Evolutionary conservation across 2,329 filamentous ascomycete genomes (phyloP).

Genomic region (Zarea fungicola): DNA sequence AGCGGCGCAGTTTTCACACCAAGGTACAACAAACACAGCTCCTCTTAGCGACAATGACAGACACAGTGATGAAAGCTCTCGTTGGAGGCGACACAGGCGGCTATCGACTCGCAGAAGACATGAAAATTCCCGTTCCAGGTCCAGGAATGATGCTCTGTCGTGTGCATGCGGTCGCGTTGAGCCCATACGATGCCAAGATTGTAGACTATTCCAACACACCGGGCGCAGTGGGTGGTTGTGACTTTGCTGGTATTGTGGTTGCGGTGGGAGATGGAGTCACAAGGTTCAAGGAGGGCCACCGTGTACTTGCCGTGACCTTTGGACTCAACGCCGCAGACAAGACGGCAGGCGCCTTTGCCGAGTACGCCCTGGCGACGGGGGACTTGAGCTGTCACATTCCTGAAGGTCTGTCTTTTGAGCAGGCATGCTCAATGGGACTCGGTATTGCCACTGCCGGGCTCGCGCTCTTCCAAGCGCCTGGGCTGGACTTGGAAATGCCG

Average conservation of each 20-base stretch:
- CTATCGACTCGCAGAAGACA: neutral
- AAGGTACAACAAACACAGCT: too few species aligned
- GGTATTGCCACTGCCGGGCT: neutral
- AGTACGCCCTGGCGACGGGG: neutral
- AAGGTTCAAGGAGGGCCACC: neutral
- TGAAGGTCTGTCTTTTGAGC: neutral
- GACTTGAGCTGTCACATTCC: constrained; percentile 3
- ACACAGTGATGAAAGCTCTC: neutral
- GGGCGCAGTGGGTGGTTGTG: neutral
- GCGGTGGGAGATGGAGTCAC: neutral
- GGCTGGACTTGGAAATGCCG: neutral
- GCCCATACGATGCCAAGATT: constrained; percentile 5
- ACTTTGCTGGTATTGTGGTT: neutral
- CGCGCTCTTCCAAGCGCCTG: neutral
- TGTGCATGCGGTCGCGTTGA: constrained; percentile 1
- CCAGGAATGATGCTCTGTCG: neutral
- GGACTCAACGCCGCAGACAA: neutral
- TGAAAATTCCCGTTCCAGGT: neutral
- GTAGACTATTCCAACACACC: neutral
- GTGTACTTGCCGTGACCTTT: neutral
- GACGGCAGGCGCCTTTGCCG: constrained; percentile 3
- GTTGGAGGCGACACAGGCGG: neutral
- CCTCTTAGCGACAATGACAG: neutral
- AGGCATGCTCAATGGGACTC: neutral
- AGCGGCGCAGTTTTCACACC: too few species aligned